A percentile compares a stretch with the other conserved stretches of the same genome.
Conservation (phyloP, 2,329 filamentous ascomycete genomes). For the Fusarium longipes region DNA sequence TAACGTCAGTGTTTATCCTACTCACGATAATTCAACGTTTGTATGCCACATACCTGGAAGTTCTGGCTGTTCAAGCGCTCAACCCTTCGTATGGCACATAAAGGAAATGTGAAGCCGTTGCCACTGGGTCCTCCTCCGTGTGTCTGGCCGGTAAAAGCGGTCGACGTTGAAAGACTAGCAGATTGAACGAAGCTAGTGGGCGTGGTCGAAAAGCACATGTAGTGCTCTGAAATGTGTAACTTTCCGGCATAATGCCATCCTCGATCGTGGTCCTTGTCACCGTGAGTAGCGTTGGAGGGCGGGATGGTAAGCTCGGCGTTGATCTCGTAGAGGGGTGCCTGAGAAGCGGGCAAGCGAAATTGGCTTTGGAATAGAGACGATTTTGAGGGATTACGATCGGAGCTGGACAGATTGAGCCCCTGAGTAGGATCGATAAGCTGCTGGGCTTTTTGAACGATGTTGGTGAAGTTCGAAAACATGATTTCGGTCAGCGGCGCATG, state of each 20-base stretch:
- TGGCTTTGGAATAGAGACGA: slow-evolving; percentile 93
- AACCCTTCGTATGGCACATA: slow-evolving; percentile 90
- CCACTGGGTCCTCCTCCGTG: slow-evolving; percentile 92
- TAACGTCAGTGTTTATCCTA: slow-evolving; percentile 5
- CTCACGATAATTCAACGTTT: not conserved
- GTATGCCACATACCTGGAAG: slow-evolving; percentile 67
- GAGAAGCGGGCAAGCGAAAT: slow-evolving; percentile 91
- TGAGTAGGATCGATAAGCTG: slow-evolving; percentile 92
- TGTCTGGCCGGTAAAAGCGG: slow-evolving; percentile 90
- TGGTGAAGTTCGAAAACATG: slow-evolving; percentile 74
- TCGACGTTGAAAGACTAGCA: slow-evolving; percentile 82
- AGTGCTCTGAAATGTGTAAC: slow-evolving; percentile 92
- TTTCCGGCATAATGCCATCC: slow-evolving; percentile 93
- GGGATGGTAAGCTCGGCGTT: slow-evolving; percentile 93
- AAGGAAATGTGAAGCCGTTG: slow-evolving; percentile 94
- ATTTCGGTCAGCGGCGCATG: slow-evolving; percentile 56
- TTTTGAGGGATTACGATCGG: slow-evolving; percentile 88
- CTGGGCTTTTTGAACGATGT: slow-evolving; percentile 94
- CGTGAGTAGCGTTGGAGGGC: slow-evolving; percentile 74
- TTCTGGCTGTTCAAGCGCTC: slow-evolving; percentile 93
- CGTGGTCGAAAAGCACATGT: slow-evolving; percentile 95
- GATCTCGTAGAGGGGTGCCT: slow-evolving; percentile 96
- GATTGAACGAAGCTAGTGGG: slow-evolving; percentile 86
- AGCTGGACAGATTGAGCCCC: slow-evolving; percentile 76
- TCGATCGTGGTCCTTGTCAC: slow-evolving; percentile 76